phyloP scores from a whole-genome alignment of 257 asterid species.

The Jacaranda mimosifolia region DNA sequence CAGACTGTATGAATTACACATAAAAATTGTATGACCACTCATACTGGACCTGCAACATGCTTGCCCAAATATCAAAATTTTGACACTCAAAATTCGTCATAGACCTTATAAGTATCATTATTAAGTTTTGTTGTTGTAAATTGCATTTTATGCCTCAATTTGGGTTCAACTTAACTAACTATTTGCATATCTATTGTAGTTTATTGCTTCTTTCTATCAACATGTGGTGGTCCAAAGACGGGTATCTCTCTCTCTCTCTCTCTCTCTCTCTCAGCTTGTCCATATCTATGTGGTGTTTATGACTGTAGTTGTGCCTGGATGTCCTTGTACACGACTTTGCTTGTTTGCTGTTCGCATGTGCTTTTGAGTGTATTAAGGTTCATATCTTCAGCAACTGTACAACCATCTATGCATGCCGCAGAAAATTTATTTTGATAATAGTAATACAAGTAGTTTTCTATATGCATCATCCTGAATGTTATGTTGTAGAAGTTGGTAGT shows the following conservation, averaged over 20 bases:
- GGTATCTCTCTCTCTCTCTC: conserved; percentile 50
- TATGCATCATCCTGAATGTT: neutral
- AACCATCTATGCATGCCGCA: neutral
- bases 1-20: too few relatives aligned
- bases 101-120: neutral
- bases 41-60: too few relatives aligned
- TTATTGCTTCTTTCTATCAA: conserved; percentile 84
- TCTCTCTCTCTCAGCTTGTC: conserved; percentile 12
- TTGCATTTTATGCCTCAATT: conserved; percentile 21
- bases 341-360: neutral
- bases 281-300: neutral
- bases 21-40: too few relatives aligned
- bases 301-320: neutral
- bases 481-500: neutral
- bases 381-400: neutral
- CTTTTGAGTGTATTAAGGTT: neutral
- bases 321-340: neutral
- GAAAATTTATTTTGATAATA: neutral
- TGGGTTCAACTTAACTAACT: neutral
- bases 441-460: neutral
- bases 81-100: neutral
- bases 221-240: conserved; percentile 88
- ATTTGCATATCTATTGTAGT: conserved; percentile 52
- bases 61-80: neutral
- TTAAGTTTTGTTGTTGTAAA: neutral